These are phyloP conservation scores for Fusarium sublunatum DNA, from an alignment of 2,329 filamentous ascomycete genomes.

Conservation along the genomic window DNA sequence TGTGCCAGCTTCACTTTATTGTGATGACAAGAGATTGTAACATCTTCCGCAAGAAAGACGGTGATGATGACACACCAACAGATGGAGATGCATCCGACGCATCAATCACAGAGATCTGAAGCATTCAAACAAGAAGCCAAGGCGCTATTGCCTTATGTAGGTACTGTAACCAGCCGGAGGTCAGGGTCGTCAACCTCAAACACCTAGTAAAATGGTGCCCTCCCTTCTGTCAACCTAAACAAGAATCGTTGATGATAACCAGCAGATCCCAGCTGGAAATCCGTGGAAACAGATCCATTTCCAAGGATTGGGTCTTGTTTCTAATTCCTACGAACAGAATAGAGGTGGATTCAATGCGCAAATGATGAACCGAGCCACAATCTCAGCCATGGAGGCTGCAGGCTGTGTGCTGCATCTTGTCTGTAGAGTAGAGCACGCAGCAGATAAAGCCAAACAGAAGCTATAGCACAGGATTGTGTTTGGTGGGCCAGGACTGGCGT, in stretches of 20 bases:
- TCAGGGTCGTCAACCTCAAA: constrained; percentile 41
- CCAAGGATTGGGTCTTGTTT: not conserved
- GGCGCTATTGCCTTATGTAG: constrained; percentile 7
- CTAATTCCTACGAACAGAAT: constrained; percentile 1
- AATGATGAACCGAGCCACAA: constrained; percentile 43
- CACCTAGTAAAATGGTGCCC: constrained; percentile 27
- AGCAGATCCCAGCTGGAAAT: constrained; percentile 31
- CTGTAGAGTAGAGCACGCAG: constrained; percentile 16
- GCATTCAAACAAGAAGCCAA: not conserved
- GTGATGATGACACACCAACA: constrained; percentile 20
- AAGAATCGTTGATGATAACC: constrained; percentile 26
- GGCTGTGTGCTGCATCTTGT: constrained; percentile 27
- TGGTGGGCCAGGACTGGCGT: constrained; percentile 34
- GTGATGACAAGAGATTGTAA: constrained; percentile 3
- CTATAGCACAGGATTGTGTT: constrained; percentile 28
- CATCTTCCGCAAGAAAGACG: constrained; percentile 4
- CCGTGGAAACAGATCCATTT: constrained; percentile 22
- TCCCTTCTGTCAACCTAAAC: constrained; percentile 17
- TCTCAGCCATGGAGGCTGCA: constrained; percentile 43
- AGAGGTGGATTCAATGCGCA: constrained; percentile 20
- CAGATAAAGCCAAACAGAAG: constrained; percentile 10
- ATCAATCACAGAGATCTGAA: not conserved
- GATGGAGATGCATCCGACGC: not conserved
- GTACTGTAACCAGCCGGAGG: constrained; percentile 6
- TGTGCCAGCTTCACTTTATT: constrained; percentile 37